Percentiles rank a stretch among this genome's conserved stretches.
phyloP scores from a whole-genome alignment of 2,329 filamentous ascomycete species.

The Penicillium sp. region DNA sequence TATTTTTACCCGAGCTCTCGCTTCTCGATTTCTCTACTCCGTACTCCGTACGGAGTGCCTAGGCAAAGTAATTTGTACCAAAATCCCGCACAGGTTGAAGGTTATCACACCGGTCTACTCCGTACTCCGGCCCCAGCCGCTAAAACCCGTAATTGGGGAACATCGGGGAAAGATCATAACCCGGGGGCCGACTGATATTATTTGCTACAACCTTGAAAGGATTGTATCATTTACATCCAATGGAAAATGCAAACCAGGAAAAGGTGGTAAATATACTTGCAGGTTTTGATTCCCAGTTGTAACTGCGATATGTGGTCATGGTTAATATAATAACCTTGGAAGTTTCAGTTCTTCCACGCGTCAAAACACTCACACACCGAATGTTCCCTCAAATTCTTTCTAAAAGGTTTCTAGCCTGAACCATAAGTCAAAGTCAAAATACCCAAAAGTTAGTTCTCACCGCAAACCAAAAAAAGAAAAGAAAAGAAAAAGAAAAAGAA shows the following conservation, averaged over 20 bases:
- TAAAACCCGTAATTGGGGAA: not conserved
- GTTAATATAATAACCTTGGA: too few relatives aligned
- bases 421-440: conserved; percentile 3
- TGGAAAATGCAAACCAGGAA: not conserved
- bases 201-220: not conserved
- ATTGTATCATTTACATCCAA: conserved; percentile 5
- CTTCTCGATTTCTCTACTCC: not conserved
- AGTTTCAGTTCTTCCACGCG: not conserved
- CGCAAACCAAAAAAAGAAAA: not conserved
- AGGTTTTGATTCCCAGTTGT: not conserved
- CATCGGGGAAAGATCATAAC: conserved; percentile 2
- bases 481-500: not conserved
- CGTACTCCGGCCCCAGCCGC: not conserved
- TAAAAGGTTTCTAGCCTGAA: conserved; percentile 1
- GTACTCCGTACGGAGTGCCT: too few relatives aligned
- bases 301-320: not conserved
- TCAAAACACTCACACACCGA: not conserved
- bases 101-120: conserved; percentile 2
- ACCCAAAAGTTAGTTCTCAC: conserved; percentile 2
- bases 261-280: not conserved
- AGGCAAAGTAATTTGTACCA: not conserved
- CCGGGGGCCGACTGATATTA: not conserved
- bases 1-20: conserved; percentile 2
- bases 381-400: not conserved
- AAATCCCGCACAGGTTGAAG: not conserved